Conservation (phyloP, 2,329 filamentous ascomycete species). For the Xylaria polymorpha region DNA sequence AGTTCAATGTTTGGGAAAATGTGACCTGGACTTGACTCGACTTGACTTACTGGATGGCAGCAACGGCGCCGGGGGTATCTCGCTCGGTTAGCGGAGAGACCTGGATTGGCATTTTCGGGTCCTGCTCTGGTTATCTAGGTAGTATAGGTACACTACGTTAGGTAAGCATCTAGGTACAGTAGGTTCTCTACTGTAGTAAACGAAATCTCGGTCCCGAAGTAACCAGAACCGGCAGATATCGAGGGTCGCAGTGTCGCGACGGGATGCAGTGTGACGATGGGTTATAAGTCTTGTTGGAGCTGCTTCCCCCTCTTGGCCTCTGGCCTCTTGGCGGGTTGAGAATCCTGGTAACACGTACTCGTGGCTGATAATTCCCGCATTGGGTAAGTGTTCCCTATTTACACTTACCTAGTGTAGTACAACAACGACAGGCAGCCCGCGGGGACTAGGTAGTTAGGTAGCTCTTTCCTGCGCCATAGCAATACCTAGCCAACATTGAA, state of each 20-base stretch:
- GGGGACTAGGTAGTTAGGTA: too few relatives aligned
- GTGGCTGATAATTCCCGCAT: conserved; percentile 19
- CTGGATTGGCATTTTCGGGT: conserved; percentile 44
- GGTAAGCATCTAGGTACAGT: not conserved
- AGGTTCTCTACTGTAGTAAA: not conserved
- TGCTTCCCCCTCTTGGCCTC: not conserved
- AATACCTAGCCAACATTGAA: not conserved
- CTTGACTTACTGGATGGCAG: conserved; percentile 49
- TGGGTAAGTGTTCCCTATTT: conserved; percentile 1
- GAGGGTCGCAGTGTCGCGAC: conserved; percentile 17
- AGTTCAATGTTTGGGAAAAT: not conserved
- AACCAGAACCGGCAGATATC: conserved; percentile 28
- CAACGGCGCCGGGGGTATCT: conserved; percentile 50
- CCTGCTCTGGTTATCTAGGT: too few relatives aligned
- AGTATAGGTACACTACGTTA: not conserved
- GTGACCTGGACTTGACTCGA: conserved; percentile 35
- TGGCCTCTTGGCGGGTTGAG: too few relatives aligned
- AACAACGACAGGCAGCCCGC: too few relatives aligned
- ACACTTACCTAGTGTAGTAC: too few relatives aligned
- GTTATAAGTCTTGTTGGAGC: not conserved
- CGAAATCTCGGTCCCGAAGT: conserved; percentile 16
- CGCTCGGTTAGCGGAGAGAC: conserved; percentile 47
- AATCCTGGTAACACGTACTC: not conserved
- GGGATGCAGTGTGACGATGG: conserved; percentile 30
- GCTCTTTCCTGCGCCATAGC: not conserved